Base-by-base conservation (phyloP, 2,329 filamentous ascomycete genomes). In the Ilyonectria robusta region DNA sequence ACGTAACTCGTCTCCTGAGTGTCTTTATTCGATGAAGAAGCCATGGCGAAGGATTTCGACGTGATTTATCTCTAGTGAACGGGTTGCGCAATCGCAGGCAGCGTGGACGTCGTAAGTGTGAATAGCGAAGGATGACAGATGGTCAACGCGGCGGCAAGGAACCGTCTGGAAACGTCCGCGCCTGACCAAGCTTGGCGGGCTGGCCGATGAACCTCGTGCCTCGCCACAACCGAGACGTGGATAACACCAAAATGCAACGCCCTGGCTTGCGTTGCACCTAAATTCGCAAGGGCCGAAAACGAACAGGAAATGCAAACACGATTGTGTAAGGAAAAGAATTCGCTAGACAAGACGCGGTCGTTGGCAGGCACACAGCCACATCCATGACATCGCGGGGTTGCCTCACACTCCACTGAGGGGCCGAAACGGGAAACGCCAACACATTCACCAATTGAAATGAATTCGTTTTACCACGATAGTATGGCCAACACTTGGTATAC, bases 1-100 rank as follows among this genome's bases (percentile, higher is more conserved):
- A 91, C 87, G 84, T 91, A 94, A 79, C 85, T 91, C 54, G 85
- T 86, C 70, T 85, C 83, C 60, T 82, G 79, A 67, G 78, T 67
- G 59, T 78, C 75, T 60, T 74, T 69, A 65, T 82, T 82, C 71
- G 83, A 83, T 73, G 86, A 83, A 69, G 87, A 86, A 37, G 88
- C 82, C 89, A 91, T 91, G 68, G 59, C 82, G 79, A 67, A 56
- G 26, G 26, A 21, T 50, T 11, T 55, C 19, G 37, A 57, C 9
- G 42, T 48, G 26, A 72, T 74, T 69, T 73, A 61, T 63, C 4
- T 17, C 31, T n/a, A 8, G 11, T 35, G 31, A 47, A 44, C 17
- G 42, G 19, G 50, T 54, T 48, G 64, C 40, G 61, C 37, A 31
- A 29, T 53, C 31, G 70, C 59, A 78, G 77, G 77, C 76, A 78